Evolutionary conservation across 768 basidiomycete species (phyloP).

Genomic region (Sistotremastrum suecicum): DNA sequence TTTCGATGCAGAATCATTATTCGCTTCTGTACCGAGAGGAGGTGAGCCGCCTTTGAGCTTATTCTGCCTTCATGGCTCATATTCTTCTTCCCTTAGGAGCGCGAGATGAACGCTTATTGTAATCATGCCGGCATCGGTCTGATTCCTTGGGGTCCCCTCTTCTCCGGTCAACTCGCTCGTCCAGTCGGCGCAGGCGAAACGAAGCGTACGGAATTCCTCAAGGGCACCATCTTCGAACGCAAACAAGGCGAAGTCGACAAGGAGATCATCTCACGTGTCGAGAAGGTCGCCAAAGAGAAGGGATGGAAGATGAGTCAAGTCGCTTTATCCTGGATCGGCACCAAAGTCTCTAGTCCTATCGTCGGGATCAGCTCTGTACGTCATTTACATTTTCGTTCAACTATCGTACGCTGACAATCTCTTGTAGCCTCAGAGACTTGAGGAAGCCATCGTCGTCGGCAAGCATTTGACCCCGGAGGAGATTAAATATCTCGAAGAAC

Average conservation of each 20-base stretch:
- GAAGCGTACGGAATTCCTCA: conserved; percentile 4
- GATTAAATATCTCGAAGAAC: conserved; percentile 24
- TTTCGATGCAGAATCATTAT: conserved; percentile 43
- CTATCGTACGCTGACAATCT: too few relatives aligned
- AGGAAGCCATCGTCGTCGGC: background rate
- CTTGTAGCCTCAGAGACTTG: background rate
- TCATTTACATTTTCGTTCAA: background rate
- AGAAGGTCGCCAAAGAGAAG: conserved; percentile 26
- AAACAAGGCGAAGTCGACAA: conserved; percentile 16
- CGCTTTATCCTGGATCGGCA: conserved; percentile 26
- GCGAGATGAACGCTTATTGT: conserved; percentile 31
- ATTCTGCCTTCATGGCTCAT: background rate
- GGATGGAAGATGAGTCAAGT: conserved; percentile 30
- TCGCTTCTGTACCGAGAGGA: conserved; percentile 42
- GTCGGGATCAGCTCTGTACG: conserved; percentile 23
- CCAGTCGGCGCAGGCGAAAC: conserved; percentile 17
- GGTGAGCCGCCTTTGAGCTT: conserved; percentile 9
- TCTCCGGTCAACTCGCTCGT: conserved; percentile 24
- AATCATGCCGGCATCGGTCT: conserved; percentile 35
- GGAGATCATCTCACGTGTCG: conserved; percentile 25
- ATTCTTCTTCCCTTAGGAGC: conserved; percentile 19
- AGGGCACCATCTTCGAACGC: conserved; percentile 10
- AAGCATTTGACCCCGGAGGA: conserved; percentile 28
- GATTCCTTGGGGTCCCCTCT: conserved; percentile 37
- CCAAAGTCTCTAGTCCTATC: conserved; percentile 31